phyloP scores from a whole-genome alignment of 2,329 filamentous ascomycete species.

The Leptographium wingfieldii region DNA sequence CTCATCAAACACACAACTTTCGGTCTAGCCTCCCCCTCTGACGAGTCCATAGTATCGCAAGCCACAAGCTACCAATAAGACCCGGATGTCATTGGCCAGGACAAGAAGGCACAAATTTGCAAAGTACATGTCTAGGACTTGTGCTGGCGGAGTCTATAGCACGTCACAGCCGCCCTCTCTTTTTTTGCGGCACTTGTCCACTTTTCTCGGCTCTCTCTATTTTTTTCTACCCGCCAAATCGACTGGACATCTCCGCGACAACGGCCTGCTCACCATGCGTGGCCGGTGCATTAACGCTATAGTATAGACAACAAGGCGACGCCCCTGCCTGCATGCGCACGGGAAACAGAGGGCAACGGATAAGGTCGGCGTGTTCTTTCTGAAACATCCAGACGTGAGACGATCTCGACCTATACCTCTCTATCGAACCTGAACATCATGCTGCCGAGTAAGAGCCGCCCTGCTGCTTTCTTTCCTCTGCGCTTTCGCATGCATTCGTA shows the following conservation, averaged over 20 bases:
- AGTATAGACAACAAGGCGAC: background rate
- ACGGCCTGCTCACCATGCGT: background rate
- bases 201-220: background rate
- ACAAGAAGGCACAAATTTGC: background rate
- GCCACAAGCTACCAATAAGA: background rate
- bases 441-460: conserved; percentile 7
- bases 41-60: background rate
- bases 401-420: background rate
- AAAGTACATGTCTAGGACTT: background rate
- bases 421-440: background rate
- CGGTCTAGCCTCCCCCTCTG: background rate
- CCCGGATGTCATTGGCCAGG: background rate
- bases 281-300: background rate
- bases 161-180: background rate
- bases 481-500: background rate
- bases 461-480: background rate
- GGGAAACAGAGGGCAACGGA: background rate
- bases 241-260: background rate
- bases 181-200: background rate
- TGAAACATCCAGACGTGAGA: background rate
- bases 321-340: background rate
- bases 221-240: background rate
- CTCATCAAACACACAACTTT: background rate
- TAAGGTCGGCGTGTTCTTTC: background rate
- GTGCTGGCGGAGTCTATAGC: background rate